phyloP scores from a whole-genome alignment of 768 basidiomycete species.

The Suillus variegatus region DNA sequence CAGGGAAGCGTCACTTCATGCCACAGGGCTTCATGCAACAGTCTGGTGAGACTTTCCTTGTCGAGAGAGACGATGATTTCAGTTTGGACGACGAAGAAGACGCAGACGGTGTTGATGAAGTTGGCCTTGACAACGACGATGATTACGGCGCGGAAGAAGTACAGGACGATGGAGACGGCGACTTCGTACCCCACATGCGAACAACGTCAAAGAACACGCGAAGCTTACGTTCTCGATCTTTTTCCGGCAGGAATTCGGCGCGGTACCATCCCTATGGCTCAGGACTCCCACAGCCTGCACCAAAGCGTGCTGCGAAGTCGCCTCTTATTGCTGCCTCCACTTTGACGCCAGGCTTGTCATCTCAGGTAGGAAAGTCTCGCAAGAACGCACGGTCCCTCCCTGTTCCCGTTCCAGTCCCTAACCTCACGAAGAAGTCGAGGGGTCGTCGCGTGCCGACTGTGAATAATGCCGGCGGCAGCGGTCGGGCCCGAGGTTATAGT shows the following conservation, averaged over 20 bases:
- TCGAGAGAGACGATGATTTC: conserved; percentile 19
- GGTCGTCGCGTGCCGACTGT: conserved; percentile 66
- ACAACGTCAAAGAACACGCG: conserved; percentile 40
- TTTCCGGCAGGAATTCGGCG: conserved; percentile 32
- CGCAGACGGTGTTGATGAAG: conserved; percentile 27
- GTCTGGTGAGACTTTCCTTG: conserved; percentile 20
- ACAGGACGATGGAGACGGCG: conserved; percentile 34
- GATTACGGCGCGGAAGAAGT: conserved; percentile 29
- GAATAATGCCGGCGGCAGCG: conserved; percentile 26
- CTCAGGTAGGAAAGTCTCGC: conserved; percentile 29
- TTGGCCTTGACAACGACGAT: conserved; percentile 23
- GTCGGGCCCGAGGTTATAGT: conserved; percentile 28
- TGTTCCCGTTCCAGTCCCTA: conserved; percentile 63
- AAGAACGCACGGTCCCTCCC: conserved; percentile 45
- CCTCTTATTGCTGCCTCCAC: conserved; percentile 30
- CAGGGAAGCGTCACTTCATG: conserved; percentile 18
- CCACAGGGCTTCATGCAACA: conserved; percentile 19
- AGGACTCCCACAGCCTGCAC: conserved; percentile 30
- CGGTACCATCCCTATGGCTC: conserved; percentile 35
- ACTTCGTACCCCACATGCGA: conserved; percentile 32
- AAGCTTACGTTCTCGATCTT: conserved; percentile 37
- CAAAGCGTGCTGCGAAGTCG: conserved; percentile 32
- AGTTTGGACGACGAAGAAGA: conserved; percentile 25
- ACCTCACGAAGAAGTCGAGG: conserved; percentile 71
- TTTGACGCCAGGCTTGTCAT: conserved; percentile 28